Percentiles rank a stretch among this genome's conserved stretches.
phyloP scores from a whole-genome alignment of 2,329 filamentous ascomycete species.

The Leptographium wingfieldii region DNA sequence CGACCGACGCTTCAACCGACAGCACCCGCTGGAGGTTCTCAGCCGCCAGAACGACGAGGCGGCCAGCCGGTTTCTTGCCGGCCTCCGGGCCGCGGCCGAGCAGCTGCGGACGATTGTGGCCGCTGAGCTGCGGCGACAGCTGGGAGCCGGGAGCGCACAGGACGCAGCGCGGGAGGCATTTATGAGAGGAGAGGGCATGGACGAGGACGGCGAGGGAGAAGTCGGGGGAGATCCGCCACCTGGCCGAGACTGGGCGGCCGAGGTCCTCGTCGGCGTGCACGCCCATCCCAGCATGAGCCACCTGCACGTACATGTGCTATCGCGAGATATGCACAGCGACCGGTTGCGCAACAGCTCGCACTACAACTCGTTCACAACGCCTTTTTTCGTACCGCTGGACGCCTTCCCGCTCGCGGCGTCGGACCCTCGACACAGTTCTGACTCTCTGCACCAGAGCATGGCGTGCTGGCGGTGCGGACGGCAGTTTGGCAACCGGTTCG shows the following conservation, averaged over 20 bases:
- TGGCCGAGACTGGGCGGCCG: constrained; percentile 66
- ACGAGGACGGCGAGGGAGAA: constrained; percentile 51
- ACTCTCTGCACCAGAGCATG: constrained; percentile 36
- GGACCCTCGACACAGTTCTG: constrained; percentile 37
- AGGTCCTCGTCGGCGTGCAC: constrained; percentile 71
- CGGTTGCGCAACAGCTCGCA: constrained; percentile 70
- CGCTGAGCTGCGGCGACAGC: constrained; percentile 58
- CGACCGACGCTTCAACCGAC: constrained; percentile 36
- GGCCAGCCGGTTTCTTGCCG: constrained; percentile 46
- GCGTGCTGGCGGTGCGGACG: constrained; percentile 73
- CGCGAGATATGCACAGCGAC: constrained; percentile 62
- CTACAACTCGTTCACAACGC: constrained; percentile 82
- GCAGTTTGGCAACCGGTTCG: constrained; percentile 64
- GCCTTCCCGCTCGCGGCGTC: constrained; percentile 63
- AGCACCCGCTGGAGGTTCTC: constrained; percentile 32
- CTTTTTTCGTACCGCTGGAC: constrained; percentile 66
- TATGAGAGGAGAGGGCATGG: constrained; percentile 40
- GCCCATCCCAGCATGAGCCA: constrained; percentile 85
- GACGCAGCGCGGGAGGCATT: constrained; percentile 56
- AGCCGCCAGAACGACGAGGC: neutral
- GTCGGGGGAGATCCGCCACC: constrained; percentile 35
- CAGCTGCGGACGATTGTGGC: constrained; percentile 55
- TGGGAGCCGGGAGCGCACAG: constrained; percentile 47
- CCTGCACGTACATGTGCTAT: constrained; percentile 79
- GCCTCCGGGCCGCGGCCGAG: constrained; percentile 46